phyloP scores from a whole-genome alignment of 768 basidiomycete genomes.

The Suillus weaverae region DNA sequence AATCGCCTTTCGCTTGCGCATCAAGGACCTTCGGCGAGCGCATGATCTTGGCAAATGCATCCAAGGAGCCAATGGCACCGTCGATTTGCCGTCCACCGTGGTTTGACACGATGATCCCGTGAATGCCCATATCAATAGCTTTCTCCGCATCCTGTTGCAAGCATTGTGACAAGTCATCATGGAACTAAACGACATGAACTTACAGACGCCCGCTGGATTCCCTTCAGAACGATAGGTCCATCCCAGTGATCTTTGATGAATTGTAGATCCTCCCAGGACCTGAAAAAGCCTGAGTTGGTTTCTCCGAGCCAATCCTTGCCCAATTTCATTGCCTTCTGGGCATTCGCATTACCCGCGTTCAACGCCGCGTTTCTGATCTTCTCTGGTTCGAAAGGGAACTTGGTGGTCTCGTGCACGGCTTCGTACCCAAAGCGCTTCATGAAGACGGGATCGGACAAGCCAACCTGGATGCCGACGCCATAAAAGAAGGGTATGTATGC shows the following conservation, averaged over 20 bases:
- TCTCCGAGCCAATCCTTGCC: constrained; percentile 66
- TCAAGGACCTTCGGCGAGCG: constrained; percentile 55
- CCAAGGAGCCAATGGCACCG: constrained; percentile 74
- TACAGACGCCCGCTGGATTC: constrained; percentile 66
- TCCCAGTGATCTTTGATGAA: constrained; percentile 75
- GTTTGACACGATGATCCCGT: constrained; percentile 50
- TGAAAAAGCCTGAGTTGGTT: constrained; percentile 59
- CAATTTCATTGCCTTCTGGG: constrained; percentile 41
- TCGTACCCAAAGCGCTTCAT: constrained; percentile 57
- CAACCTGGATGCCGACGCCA: constrained; percentile 66
- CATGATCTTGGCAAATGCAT: constrained; percentile 70
- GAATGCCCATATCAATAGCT: constrained; percentile 43
- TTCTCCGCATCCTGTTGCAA: constrained; percentile 46
- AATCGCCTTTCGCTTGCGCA: constrained; percentile 59
- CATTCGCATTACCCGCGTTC: constrained; percentile 48
- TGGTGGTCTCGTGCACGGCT: constrained; percentile 37
- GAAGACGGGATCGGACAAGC: constrained; percentile 75
- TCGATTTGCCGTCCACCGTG: constrained; percentile 71
- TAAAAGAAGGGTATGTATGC: constrained; percentile 67
- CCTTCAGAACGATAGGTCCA: constrained; percentile 75
- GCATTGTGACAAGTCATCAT: background rate
- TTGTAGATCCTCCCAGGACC: constrained; percentile 69
- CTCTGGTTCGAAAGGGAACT: constrained; percentile 61
- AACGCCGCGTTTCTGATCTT: constrained; percentile 42
- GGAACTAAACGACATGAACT: constrained; percentile 18